Evolutionary conservation across 306 rosid genomes (phyloP).

Genomic region (Pyrus betulifolia): DNA sequence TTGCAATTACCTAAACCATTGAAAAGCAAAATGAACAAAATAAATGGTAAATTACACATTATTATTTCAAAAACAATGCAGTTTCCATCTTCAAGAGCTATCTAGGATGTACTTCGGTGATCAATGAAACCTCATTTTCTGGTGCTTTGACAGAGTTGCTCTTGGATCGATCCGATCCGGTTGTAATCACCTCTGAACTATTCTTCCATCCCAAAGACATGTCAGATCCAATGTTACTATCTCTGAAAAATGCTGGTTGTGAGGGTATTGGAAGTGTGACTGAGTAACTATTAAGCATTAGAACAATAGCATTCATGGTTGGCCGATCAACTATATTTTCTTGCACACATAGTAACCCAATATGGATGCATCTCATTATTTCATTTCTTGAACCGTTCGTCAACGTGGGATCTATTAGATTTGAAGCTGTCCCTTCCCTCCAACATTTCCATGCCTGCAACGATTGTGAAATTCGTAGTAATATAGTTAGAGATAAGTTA

Average conservation of each 20-base stretch:
- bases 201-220: neutral
- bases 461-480: neutral
- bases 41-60: no score
- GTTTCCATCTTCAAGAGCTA: neutral
- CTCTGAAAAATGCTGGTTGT: neutral
- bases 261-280: neutral
- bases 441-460: slow-evolving; percentile 19
- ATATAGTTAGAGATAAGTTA: neutral
- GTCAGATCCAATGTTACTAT: neutral
- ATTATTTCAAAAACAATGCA: no score
- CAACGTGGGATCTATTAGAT: neutral
- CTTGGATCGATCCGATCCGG: neutral
- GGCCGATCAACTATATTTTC: slow-evolving; percentile 22
- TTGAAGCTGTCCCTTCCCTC: slow-evolving; percentile 9
- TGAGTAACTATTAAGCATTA: slow-evolving; percentile 20
- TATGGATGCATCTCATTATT: slow-evolving; percentile 30
- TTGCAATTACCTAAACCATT: neutral
- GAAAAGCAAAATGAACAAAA: neutral
- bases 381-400: neutral
- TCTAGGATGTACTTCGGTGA: neutral
- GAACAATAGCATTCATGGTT: slow-evolving; percentile 6
- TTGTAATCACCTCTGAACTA: neutral
- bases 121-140: neutral
- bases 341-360: slow-evolving; percentile 30
- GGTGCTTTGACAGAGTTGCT: neutral